Base-by-base conservation (phyloP, 1,284 basidiomycete genomes). In the Cutaneotrichosporon arboriforme region DNA sequence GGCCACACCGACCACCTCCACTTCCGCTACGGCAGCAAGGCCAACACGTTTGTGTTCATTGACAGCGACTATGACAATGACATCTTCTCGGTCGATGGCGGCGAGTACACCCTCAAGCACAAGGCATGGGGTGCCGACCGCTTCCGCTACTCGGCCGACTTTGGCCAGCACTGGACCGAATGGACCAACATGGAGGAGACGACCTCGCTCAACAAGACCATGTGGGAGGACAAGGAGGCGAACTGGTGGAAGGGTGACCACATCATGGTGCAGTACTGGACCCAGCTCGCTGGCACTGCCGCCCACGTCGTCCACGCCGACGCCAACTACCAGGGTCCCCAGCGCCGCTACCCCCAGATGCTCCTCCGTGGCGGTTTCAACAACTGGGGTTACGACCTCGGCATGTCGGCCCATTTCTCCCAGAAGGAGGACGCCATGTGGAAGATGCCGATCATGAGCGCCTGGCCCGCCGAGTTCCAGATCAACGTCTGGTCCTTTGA, bases 221-320 rank as follows among this genome's bases (percentile, higher is more conserved):
- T 81, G 14, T 87, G 90, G 70, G 64, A 77, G 13, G 77, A 78
- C 14, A 14, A 21, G 21, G 43, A 45, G 17, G 12, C 12, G 12
- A 81, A 81, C 51, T 91, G 86, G 76, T 94, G 90, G 90, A 62
- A 77, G 1, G 90, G 90, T 7, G 73, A 87, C 53, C 90, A 94
- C 68, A 79, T 93, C 65, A 84, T 88, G 74, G 81, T 92, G 18
- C 89, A 93, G 78, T 93, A 94, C 73, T 92, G 86, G 84, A 86
- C 84, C 57, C 73, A 80, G 46, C 73, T 81, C 5, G 81, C 82
- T 1, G 70, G 82, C 50, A 85, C 86, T 2, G 76, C 85, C 4
- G 78, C 81, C 31, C 79, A 82, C 40, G 82, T 87, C 23, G 77
- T 89, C 10, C 90, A 93, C 65, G 85, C 87, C 22, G 90, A 94